Base-by-base conservation (phyloP, 805 yeast genomes). In the Kodamaea jinghongensis region DNA sequence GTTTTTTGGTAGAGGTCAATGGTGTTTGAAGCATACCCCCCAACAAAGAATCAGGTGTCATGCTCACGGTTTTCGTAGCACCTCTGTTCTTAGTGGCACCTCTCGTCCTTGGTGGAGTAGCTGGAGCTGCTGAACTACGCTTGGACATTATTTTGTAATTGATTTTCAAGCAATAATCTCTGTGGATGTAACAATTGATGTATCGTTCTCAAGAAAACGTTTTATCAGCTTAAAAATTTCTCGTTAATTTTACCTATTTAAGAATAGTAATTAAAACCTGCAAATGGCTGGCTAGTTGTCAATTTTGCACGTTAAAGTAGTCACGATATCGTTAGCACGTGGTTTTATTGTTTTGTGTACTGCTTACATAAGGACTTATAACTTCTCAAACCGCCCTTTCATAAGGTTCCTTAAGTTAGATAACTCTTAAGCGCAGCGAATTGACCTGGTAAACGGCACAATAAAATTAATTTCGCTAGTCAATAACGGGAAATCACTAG, bases 81-180 rank as follows among this genome's bases (percentile, higher is more conserved):
- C 11, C 17, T 10, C 23, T n/a, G 10, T 25, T 15, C 8, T 16
- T 16, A 15, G 13, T 31, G 6, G 31, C 30, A 30, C 15, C 14
- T 14, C 42, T 20, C 10, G 37, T 25, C 37, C 42, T 12, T 7
- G 46, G 46, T n/a, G 46, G 46, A 27, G 46, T 43, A 8, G 40
- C 31, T 5, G 44, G 44, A 3, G 34, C 29, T 28, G 28, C 40
- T 6, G 31, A n/a, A 13, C 17, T 26, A n/a, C 31, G 31, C 9
- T 38, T 38, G n/a, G 41, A 31, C 41, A 31, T 38, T 8, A 7
- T 17, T 30, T 14, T 15, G 10, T 25, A 20, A 8, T 20, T 20
- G 15, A 27, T 6, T 14, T 27, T 27, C 6, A 27, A 27, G 10
- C 10, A 12, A 6, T 27, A 27, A 27, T 12, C 30, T 27, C 6